phyloP scores from a whole-genome alignment of 2,329 filamentous ascomycete genomes.

The Cordyceps farinosa region DNA sequence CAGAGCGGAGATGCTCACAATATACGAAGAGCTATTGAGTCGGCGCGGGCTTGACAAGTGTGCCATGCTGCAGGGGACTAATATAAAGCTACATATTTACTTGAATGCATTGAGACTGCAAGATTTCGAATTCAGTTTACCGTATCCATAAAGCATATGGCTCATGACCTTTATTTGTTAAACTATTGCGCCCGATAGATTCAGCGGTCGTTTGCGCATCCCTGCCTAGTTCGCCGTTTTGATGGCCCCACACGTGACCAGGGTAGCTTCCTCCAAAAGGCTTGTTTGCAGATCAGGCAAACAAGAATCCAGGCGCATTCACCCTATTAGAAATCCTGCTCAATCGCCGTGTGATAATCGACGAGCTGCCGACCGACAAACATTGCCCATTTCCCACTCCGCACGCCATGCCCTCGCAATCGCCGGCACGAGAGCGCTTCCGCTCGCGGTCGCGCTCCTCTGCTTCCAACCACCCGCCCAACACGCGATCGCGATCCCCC shows the following conservation, averaged over 20 bases:
- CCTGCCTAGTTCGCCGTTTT: not conserved
- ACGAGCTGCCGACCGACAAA: not conserved
- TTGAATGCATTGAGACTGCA: too few species aligned
- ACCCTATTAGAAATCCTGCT: not conserved
- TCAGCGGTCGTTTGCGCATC: conserved; percentile 28
- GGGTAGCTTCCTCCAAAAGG: conserved; percentile 11
- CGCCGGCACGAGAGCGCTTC: conserved; percentile 31
- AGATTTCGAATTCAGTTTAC: too few species aligned
- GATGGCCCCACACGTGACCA: conserved; percentile 14
- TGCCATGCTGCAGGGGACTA: too few species aligned
- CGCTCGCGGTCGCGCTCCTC: conserved; percentile 35
- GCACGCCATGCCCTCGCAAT: conserved; percentile 17
- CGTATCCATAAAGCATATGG: too few species aligned
- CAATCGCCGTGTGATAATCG: not conserved
- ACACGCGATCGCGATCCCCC: conserved; percentile 21
- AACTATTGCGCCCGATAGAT: conserved; percentile 26
- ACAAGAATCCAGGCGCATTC: not conserved
- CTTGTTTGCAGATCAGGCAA: conserved; percentile 1
- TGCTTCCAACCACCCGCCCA: not conserved
- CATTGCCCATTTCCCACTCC: not conserved
- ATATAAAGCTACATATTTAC: too few species aligned
- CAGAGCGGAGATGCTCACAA: not conserved
- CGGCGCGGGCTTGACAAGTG: not conserved
- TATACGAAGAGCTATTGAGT: not conserved
- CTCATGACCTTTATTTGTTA: too few species aligned